Evolutionary conservation across 306 rosid species (phyloP), one percentile per base, ranked within the genome.

Genomic region (Vigna nakashimae): DNA sequence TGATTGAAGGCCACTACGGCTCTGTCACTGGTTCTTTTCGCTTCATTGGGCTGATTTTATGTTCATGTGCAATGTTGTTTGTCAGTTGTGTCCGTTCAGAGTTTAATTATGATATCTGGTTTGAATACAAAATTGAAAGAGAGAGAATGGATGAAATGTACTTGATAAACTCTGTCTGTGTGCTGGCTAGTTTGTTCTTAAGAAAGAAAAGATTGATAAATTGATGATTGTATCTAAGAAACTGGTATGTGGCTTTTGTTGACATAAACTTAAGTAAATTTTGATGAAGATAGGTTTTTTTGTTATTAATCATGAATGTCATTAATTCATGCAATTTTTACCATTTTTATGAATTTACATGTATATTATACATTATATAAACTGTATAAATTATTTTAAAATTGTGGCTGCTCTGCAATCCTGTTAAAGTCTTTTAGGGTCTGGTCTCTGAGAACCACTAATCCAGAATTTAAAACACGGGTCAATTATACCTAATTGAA

Each of bases 1-100:
- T 89, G 85, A 76, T 63, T 43, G 68, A 49, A 60, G 7, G 71
- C 56, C 34, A 53, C 45, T 83, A 40, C 53, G 36, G n/a, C 6
- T 66, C 36, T 42, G 77, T n/a, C 65, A 77, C 64, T 63, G 77
- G 69, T 64, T 78, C 18, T 64, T 73, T 40, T 30, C 53, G 85
- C 70, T 85, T 74, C 69, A 59, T 4, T 45, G 18, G 36, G 73
- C 36, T 71, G 80, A 65, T 56, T 53, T 58, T 73, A 4, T 71
- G 55, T 57, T 76, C 7, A 14, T 46, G 6, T 56, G 49, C 28
- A 13, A 65, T 77, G 65, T 4, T 48, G 7, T 77, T 0, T 70
- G 56, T 10, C 40, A 36, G 17, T 53, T 64, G 55, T 71, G 5
- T 28, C 18, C 32, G 57, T 57, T 66, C 13, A 20, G 42, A 53